Conservation (phyloP, 73 alveolate species). For the Paramecium octaurelia region DNA sequence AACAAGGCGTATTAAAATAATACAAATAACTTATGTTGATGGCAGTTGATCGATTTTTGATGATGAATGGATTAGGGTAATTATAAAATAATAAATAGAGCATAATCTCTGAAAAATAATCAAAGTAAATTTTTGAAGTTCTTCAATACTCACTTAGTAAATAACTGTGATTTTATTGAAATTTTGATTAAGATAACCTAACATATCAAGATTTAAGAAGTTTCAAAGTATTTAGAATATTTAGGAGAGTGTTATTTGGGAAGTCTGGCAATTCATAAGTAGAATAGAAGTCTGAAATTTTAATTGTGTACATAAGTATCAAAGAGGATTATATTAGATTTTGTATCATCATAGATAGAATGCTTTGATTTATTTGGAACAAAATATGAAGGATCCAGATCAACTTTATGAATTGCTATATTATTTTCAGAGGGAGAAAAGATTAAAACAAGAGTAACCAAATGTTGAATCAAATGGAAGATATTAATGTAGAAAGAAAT, state of each 20-base stretch:
- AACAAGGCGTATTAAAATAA: background rate
- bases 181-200: background rate
- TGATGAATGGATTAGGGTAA: slow-evolving; percentile 25
- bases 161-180: background rate
- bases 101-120: background rate
- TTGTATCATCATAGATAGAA: background rate
- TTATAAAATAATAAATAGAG: background rate
- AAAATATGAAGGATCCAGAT: background rate
- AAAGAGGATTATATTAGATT: background rate
- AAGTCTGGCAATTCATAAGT: background rate
- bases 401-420: background rate
- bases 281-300: background rate
- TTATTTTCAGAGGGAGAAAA: background rate
- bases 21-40: background rate
- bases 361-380: background rate
- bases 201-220: background rate
- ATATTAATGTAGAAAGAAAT: background rate
- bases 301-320: background rate
- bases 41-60: background rate
- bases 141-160: background rate
- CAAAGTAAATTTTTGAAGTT: background rate
- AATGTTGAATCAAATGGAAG: background rate
- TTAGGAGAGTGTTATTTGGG: background rate
- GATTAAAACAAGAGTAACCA: background rate
- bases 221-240: background rate